Base-by-base conservation (phyloP, 1,139 yeast genomes). In the Kodamaea fungicola region DNA sequence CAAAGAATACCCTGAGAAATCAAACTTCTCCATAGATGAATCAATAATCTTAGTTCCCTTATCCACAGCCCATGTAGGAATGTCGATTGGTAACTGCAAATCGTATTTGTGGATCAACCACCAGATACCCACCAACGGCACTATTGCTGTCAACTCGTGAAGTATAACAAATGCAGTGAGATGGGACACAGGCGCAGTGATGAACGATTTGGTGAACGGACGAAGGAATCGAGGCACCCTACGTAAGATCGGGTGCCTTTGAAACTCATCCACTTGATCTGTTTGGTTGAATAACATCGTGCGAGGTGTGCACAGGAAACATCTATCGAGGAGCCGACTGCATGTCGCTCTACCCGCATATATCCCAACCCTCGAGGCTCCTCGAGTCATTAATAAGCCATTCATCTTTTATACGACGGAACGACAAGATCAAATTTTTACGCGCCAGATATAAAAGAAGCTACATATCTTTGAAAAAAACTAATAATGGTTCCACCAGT, bases 111-210 rank as follows among this genome's bases (percentile, higher is more conserved):
- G 85, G 47, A 87, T 76, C 1, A 73, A 46, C 52, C 80, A 85
- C 96, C 96, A 88, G 2, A 89, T 54, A 0, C 80, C 80, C 24
- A 87, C 64, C 35, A 90, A 70, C 1, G 97, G 97, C 6, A 80
- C 74, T 4, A 90, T 72, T 2, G 97, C 96, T 0, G 96, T 76
- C 31, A 87, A 50, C 55, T 90, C 97, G 54, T 90, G 97, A n/a
- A 90, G 66, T 2, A 89, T 61, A 8, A 86, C 57, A 50, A 90
- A 87, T 3, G 95, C 73, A 0, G 85, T 71, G n/a, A 83, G 69
- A 47, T 84, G 84, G 1, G 87, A 71, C 6, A 82, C 64, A 2
- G 95, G 89, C 0, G 89, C 85, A 35, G 68, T 57, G 32, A 71
- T 60, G 50, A 80, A 73, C 38, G 68, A 63, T 16, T 58, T 54